Evolutionary conservation across 2,329 filamentous ascomycete species (phyloP).

Genomic region (Talaromyces rugulosus): DNA sequence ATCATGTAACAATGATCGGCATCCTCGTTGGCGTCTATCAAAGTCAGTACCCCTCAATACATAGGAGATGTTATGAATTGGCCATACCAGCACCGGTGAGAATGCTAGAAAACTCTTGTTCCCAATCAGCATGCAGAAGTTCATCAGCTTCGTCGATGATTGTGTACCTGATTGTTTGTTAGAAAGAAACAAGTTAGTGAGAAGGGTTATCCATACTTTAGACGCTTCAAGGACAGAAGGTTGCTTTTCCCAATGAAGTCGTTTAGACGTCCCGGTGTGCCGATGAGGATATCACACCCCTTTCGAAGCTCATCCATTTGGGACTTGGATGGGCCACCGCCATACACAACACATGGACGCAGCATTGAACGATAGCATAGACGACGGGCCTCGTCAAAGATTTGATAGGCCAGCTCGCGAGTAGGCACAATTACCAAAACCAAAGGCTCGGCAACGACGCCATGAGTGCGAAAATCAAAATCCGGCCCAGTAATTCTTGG

Average conservation of each 20-base stretch:
- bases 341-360: conserved; percentile 84
- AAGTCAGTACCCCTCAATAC: conserved; percentile 11
- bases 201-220: conserved; percentile 55
- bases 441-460: conserved; percentile 75
- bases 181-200: neutral
- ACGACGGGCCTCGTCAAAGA: conserved; percentile 89
- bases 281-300: conserved; percentile 87
- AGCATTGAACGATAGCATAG: conserved; percentile 94
- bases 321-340: conserved; percentile 67
- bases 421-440: conserved; percentile 82
- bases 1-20: conserved; percentile 68
- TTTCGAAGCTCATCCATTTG: conserved; percentile 70
- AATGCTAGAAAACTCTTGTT: conserved; percentile 68
- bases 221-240: conserved; percentile 66
- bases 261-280: conserved; percentile 77
- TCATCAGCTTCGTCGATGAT: conserved; percentile 96
- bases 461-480: conserved; percentile 49
- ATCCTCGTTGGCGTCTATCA: conserved; percentile 67
- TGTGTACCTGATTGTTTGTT: conserved; percentile 46
- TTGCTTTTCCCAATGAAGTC: conserved; percentile 75
- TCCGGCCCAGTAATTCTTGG: conserved; percentile 55
- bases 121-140: conserved; percentile 77
- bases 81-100: conserved; percentile 73
- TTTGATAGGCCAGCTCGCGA: conserved; percentile 86
- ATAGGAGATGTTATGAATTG: conserved; percentile 10